A percentile compares a stretch with the other conserved stretches of the same genome.
These are phyloP conservation scores for Phytopythium aichiense DNA, from an alignment of 352 stramenopile species.

Conservation along the genomic window DNA sequence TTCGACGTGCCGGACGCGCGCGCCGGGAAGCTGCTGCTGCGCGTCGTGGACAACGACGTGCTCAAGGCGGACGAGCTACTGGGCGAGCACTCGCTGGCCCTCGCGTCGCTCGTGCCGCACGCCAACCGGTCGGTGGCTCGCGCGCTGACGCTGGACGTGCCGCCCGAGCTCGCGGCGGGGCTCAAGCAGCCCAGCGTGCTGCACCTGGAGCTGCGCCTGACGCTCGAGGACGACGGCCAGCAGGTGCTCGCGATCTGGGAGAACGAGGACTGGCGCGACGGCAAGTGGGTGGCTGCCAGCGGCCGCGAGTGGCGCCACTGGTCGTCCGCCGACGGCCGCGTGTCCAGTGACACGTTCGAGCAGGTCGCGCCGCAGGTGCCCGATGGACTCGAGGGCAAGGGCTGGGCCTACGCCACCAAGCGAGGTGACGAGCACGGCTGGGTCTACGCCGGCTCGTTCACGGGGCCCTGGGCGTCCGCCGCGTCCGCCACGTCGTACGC, in stretches of 20 bases:
- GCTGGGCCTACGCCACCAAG: constrained; percentile 64
- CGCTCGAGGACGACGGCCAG: constrained; percentile 47
- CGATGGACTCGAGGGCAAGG: constrained; percentile 39
- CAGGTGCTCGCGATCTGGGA: constrained; percentile 62
- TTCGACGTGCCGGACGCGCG: constrained; percentile 46
- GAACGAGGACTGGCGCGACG: constrained; percentile 53
- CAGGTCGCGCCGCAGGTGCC: constrained; percentile 55
- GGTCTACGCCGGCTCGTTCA: constrained; percentile 63
- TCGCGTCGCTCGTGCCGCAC: constrained; percentile 44
- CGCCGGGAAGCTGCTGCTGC: constrained; percentile 43
- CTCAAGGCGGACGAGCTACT: constrained; percentile 67
- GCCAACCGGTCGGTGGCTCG: constrained; percentile 47
- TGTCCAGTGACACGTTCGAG: constrained; percentile 62
- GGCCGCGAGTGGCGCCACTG: constrained; percentile 50
- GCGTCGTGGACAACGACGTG: constrained; percentile 63
- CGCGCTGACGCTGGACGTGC: constrained; percentile 45
- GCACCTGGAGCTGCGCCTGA: constrained; percentile 41
- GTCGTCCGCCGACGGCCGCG: constrained; percentile 51
- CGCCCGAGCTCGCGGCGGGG: constrained; percentile 34
- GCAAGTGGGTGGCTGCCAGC: constrained; percentile 42
- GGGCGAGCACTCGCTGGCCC: constrained; percentile 37
- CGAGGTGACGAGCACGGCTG: constrained; percentile 66
- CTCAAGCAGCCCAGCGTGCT: constrained; percentile 22
- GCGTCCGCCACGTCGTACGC: constrained; percentile 26
- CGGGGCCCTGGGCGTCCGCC: constrained; percentile 47